Conservation (phyloP, 768 basidiomycete genomes). For the Lactifluus rugatus region DNA sequence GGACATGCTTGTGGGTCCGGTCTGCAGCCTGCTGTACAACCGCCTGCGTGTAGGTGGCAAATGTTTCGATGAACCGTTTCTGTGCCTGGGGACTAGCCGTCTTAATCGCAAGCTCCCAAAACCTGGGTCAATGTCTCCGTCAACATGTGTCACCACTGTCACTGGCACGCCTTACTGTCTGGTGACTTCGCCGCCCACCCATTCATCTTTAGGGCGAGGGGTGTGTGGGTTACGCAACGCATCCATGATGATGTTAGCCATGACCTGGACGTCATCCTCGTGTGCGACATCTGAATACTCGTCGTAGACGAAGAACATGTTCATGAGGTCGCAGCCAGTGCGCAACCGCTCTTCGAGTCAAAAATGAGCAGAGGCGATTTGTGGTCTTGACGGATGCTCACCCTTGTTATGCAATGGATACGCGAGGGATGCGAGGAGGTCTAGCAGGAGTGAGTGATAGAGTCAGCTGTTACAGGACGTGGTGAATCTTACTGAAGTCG, state of each 20-base stretch:
- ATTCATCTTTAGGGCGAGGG: constrained; percentile 20
- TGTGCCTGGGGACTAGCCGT: constrained; percentile 16
- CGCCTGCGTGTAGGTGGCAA: constrained; percentile 15
- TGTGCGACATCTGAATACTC: constrained; percentile 22
- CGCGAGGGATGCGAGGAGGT: constrained; percentile 22
- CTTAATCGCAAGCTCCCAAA: constrained; percentile 21
- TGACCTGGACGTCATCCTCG: constrained; percentile 15
- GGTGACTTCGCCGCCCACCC: constrained; percentile 20
- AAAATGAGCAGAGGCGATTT: background rate
- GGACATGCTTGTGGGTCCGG: constrained; percentile 13
- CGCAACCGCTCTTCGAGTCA: constrained; percentile 11
- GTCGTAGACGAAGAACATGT: constrained; percentile 23
- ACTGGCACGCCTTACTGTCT: constrained; percentile 17
- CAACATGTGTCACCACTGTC: background rate
- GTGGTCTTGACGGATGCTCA: background rate
- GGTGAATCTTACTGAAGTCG: constrained; percentile 20
- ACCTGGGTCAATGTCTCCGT: constrained; percentile 10
- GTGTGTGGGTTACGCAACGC: constrained; percentile 20
- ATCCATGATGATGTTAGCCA: constrained; percentile 22
- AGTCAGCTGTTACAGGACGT: background rate
- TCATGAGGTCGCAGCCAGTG: constrained; percentile 24
- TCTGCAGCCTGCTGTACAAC: constrained; percentile 18
- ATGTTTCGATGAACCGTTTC: constrained; percentile 18
- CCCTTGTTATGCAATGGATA: constrained; percentile 20
- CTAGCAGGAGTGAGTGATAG: constrained; percentile 9